Conservation (phyloP, 257 asterid species). For the Gardenia jasminoides region DNA sequence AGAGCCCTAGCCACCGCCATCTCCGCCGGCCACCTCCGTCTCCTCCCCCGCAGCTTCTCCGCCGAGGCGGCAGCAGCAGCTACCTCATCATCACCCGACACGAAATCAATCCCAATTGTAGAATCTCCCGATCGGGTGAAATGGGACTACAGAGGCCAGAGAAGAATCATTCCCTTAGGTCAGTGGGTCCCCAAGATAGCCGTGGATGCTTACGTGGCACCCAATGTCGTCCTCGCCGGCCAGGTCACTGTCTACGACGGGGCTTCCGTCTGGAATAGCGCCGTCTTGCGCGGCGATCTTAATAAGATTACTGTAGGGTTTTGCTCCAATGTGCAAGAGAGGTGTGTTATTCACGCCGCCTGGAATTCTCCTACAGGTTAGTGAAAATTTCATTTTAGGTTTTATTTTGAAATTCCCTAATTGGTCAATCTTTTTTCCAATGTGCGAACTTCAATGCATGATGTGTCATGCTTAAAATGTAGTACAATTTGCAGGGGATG, state of each 20-base stretch:
- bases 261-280: conserved; percentile 87
- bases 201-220: conserved; percentile 94
- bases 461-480: background rate
- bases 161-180: conserved; percentile 71
- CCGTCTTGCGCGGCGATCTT: conserved; percentile 81
- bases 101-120: conserved; percentile 32
- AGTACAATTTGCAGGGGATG: background rate
- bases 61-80: conserved; percentile 37
- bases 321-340: conserved; percentile 84
- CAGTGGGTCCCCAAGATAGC: conserved; percentile 91
- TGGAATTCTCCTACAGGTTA: conserved; percentile 89
- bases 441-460: background rate
- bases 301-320: conserved; percentile 83
- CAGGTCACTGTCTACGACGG: conserved; percentile 86
- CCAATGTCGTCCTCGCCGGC: conserved; percentile 90
- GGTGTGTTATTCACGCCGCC: conserved; percentile 84
- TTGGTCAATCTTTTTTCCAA: background rate
- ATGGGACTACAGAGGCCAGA: conserved; percentile 94
- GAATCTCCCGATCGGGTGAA: conserved; percentile 73
- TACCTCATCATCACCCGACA: conserved; percentile 16
- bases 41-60: conserved; percentile 41
- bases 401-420: too few species aligned
- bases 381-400: background rate
- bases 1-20: conserved; percentile 49
- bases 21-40: conserved; percentile 25